These are phyloP conservation scores for Solanum chaucha DNA, from an alignment of 257 asterid species.

Conservation along the genomic window DNA sequence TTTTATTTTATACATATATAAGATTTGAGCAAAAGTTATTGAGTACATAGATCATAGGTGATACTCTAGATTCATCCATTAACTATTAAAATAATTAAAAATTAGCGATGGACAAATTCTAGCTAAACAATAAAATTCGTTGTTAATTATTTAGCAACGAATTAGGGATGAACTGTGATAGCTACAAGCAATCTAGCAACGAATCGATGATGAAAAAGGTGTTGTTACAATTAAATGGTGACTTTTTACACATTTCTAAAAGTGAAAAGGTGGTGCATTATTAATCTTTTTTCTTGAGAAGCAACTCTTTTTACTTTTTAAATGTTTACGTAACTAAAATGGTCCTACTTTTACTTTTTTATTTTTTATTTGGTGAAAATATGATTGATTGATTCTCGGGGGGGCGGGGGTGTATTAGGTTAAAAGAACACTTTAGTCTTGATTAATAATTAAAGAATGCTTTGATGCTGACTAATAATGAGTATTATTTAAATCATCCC, in stretches of 20 bases:
- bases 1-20: not conserved
- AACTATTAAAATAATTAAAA: not conserved
- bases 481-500: not conserved
- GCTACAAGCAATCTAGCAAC: not conserved
- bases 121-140: not conserved
- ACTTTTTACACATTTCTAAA: not conserved
- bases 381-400: not conserved
- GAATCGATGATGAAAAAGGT: not conserved
- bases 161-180: no score
- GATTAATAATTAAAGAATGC: not conserved
- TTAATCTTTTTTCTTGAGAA: not conserved
- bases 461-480: not conserved
- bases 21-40: not conserved
- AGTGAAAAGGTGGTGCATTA: not conserved
- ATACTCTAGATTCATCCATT: not conserved
- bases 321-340: not conserved
- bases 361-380: not conserved
- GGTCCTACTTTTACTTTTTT: not conserved
- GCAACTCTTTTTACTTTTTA: not conserved
- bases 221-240: not conserved
- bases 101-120: not conserved
- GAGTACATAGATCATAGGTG: not conserved
- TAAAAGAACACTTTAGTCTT: slow-evolving; percentile 18
- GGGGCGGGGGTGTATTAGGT: slow-evolving; percentile 3
- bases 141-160: no score